Conservation (phyloP, 495 filamentous ascomycete genomes). For the Polyplosphaeria fusca region DNA sequence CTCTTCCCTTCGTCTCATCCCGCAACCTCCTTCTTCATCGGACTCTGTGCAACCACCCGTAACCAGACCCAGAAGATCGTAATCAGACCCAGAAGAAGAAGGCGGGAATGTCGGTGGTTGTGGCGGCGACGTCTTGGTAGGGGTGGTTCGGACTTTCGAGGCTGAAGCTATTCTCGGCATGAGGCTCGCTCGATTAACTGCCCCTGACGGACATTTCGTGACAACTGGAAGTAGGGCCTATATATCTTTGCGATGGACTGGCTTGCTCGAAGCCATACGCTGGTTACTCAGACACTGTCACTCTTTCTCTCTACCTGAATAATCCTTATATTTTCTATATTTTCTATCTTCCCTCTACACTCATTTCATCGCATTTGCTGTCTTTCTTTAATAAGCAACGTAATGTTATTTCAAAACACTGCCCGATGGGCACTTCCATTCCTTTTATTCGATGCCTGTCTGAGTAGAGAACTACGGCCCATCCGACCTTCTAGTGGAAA, state of each 20-base stretch:
- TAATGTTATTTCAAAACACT: background rate
- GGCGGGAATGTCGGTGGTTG: background rate
- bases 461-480: slow-evolving; percentile 9
- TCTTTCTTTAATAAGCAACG: too few species aligned
- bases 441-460: slow-evolving; percentile 1
- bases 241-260: too few species aligned
- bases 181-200: background rate
- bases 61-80: background rate
- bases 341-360: too few species aligned
- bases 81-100: background rate
- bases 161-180: background rate
- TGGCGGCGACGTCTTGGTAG: too few species aligned
- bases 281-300: too few species aligned
- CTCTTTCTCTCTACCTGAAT: too few species aligned
- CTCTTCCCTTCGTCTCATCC: slow-evolving; percentile 1
- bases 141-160: background rate
- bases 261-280: too few species aligned
- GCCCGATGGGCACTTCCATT: background rate
- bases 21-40: background rate
- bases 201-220: background rate
- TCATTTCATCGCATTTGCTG: too few species aligned
- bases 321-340: too few species aligned
- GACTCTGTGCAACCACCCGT: background rate
- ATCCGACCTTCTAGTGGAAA: slow-evolving; percentile 1
- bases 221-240: background rate